phyloP scores from a whole-genome alignment of 371 early-diverging fungal species.

The Batkoa obscura region DNA sequence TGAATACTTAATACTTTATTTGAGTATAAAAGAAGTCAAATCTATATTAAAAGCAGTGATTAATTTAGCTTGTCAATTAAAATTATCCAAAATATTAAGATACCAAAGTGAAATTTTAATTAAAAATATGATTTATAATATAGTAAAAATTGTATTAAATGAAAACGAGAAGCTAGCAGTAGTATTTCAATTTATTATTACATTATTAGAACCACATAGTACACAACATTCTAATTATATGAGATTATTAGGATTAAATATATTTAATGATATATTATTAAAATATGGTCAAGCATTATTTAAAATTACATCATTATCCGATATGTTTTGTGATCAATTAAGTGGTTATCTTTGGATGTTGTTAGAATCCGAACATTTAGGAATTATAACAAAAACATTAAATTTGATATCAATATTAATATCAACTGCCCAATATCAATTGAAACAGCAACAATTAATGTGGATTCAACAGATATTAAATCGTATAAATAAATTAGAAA shows the following conservation, averaged over 20 bases:
- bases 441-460: slow-evolving; percentile 10
- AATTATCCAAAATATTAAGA: not conserved
- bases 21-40: not conserved
- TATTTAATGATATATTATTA: slow-evolving; percentile 61
- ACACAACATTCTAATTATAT: slow-evolving; percentile 83
- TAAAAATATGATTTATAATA: not conserved
- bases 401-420: slow-evolving; percentile 6
- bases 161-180: not conserved
- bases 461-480: slow-evolving; percentile 14
- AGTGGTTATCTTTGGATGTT: slow-evolving; percentile 64
- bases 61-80: not conserved
- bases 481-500: slow-evolving; percentile 15
- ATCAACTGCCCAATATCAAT: slow-evolving; percentile 1
- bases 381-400: not conserved
- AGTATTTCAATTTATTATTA: slow-evolving; percentile 27
- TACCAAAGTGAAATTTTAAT: not conserved
- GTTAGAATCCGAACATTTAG: not conserved
- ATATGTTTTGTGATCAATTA: slow-evolving; percentile 63
- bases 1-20: not conserved
- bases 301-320: slow-evolving; percentile 38
- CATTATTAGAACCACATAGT: slow-evolving; percentile 76
- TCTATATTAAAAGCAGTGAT: not conserved
- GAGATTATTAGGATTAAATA: slow-evolving; percentile 67
- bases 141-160: not conserved
- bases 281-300: slow-evolving; percentile 63